Evolutionary conservation across 257 asterid genomes (phyloP).

Genomic region (Nicotiana sylvestris): DNA sequence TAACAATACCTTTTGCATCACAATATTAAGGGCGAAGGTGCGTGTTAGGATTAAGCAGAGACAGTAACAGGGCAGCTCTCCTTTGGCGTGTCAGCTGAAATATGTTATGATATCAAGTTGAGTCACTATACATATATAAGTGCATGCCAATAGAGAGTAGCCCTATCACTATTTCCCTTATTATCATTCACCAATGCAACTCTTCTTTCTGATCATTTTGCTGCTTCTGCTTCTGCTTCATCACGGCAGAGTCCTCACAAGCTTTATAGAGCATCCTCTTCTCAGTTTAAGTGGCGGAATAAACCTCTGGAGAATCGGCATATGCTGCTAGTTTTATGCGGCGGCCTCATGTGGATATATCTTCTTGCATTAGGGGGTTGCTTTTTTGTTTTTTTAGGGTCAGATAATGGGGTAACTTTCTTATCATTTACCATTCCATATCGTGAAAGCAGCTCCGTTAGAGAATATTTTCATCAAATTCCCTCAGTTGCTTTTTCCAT

Average conservation of each 20-base stretch:
- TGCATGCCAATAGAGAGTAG: conserved; percentile 45
- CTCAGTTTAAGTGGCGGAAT: conserved; percentile 14
- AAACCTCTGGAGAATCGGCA: conserved; percentile 30
- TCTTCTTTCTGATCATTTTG: not conserved
- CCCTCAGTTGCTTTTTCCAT: conserved; percentile 10
- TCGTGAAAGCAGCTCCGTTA: not conserved
- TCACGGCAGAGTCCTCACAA: not conserved
- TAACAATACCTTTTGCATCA: not conserved
- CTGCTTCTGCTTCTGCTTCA: too few species aligned
- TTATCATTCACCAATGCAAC: not conserved
- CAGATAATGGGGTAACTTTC: conserved; percentile 16
- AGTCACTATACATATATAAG: not conserved
- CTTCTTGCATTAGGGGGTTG: not conserved
- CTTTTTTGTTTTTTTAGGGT: not conserved
- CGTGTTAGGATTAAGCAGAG: conserved; percentile 19
- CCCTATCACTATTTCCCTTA: conserved; percentile 44
- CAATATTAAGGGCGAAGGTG: not conserved
- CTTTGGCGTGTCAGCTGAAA: too few species aligned
- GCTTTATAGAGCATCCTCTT: conserved; percentile 2
- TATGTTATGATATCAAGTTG: not conserved
- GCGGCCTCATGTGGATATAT: not conserved
- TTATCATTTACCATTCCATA: conserved; percentile 8
- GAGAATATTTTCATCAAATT: conserved; percentile 15
- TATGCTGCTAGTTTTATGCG: conserved; percentile 28
- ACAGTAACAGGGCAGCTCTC: too few species aligned